These are phyloP conservation scores for Breviolum minutum DNA, from an alignment of 73 alveolate genomes.

Conservation along the genomic window DNA sequence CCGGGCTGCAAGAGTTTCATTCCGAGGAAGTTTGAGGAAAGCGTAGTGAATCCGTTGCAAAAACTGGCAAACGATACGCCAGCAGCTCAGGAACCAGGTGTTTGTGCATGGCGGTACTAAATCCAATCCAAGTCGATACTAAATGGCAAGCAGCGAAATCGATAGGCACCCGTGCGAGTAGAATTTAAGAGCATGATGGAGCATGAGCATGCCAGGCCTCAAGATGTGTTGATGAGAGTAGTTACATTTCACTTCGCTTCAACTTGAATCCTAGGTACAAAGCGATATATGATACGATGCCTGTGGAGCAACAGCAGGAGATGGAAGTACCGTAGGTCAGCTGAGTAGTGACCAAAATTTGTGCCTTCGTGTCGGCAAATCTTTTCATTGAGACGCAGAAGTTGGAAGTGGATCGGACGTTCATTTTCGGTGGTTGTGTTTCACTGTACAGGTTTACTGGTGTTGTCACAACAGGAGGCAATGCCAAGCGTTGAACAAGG, in stretches of 20 bases:
- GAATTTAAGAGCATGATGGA: neutral
- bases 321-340: neutral
- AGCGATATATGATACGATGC: conserved; percentile 59
- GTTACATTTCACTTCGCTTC: neutral
- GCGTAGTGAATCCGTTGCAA: conserved; percentile 50
- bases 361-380: no score
- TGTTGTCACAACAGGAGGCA: no score
- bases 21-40: conserved; percentile 50
- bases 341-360: neutral
- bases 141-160: no score
- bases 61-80: conserved; percentile 51
- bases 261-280: conserved; percentile 16
- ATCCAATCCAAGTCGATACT: neutral
- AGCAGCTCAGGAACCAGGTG: neutral
- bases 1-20: neutral
- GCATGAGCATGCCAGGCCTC: neutral
- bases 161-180: no score
- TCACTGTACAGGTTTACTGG: no score
- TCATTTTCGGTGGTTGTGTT: no score
- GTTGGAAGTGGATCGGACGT: no score
- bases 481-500: no score
- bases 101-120: neutral
- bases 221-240: neutral
- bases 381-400: no score
- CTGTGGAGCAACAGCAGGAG: conserved; percentile 69